These are phyloP conservation scores for Bipolaris gigantea DNA, from an alignment of 2,329 filamentous ascomycete genomes.

Conservation along the genomic window DNA sequence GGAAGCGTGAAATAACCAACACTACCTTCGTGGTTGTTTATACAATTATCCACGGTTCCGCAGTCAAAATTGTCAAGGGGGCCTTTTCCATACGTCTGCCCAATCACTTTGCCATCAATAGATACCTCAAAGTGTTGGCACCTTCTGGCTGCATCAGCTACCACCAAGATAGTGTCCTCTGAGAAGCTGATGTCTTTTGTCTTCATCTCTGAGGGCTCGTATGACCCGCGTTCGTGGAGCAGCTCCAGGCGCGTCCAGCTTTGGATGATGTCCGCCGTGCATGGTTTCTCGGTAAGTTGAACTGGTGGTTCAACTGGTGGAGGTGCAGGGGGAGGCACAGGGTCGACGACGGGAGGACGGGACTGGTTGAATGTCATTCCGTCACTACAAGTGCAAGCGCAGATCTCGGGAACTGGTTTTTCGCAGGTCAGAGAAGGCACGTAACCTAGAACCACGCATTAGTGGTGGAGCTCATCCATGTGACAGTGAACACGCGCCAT, in stretches of 20 bases:
- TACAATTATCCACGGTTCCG: not conserved
- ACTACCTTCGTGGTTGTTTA: not conserved
- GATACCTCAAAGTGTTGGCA: not conserved
- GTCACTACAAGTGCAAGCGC: not conserved
- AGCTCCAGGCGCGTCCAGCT: not conserved
- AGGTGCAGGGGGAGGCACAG: not conserved
- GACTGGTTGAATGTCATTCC: not conserved
- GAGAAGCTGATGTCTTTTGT: not conserved
- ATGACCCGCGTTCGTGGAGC: rapidly evolving
- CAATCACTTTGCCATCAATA: not conserved
- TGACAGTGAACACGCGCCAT: not conserved
- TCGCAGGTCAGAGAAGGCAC: not conserved
- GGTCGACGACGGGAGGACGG: not conserved
- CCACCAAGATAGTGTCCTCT: not conserved
- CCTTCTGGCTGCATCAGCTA: not conserved
- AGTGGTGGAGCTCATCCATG: not conserved
- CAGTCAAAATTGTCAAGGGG: not conserved
- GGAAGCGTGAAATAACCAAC: not conserved
- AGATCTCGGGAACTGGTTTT: not conserved
- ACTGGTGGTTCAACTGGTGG: not conserved
- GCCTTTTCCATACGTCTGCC: not conserved
- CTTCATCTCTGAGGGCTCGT: not conserved
- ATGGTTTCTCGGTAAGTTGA: not conserved
- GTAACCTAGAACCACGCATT: not conserved
- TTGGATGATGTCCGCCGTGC: not conserved